Percentiles rank a stretch among this genome's conserved stretches.
Evolutionary conservation across 257 asterid genomes (phyloP).

Genomic region (Leptodermis oblonga): DNA sequence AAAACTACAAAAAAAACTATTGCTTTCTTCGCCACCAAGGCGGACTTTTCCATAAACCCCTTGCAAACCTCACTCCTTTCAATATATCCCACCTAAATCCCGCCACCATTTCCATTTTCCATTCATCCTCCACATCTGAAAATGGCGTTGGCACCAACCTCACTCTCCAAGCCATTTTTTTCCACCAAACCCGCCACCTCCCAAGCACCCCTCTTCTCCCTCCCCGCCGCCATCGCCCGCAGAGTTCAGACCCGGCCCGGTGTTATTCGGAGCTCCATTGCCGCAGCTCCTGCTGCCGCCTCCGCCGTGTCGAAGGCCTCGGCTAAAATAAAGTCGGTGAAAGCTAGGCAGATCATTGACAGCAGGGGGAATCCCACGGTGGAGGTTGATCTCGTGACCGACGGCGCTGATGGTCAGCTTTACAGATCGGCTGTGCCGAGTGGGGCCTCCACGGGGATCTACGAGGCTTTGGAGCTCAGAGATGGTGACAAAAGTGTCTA

Average conservation of each 20-base stretch:
- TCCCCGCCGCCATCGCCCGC: conserved; percentile 26
- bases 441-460: conserved; percentile 98
- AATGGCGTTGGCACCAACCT: conserved; percentile 65
- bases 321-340: conserved; percentile 60
- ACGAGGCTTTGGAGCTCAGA: conserved; percentile 93
- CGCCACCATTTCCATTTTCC: not conserved
- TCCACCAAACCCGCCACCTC: conserved; percentile 58
- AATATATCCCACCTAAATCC: not conserved
- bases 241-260: conserved; percentile 33
- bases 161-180: conserved; percentile 54
- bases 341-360: conserved; percentile 94
- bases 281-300: conserved; percentile 31
- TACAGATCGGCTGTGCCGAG: conserved; percentile 97
- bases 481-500: conserved; percentile 80
- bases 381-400: conserved; percentile 91
- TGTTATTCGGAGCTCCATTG: conserved; percentile 54
- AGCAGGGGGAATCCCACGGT: conserved; percentile 99
- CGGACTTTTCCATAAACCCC: conserved; percentile 50
- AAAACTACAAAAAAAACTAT: not conserved
- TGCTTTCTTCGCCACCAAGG: conserved; percentile 48
- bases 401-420: conserved; percentile 47
- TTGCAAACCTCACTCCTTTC: conserved; percentile 20
- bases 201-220: conserved; percentile 33
- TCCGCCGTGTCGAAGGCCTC: conserved; percentile 23
- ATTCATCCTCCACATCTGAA: conserved; percentile 2